Base-by-base conservation (phyloP, 192 early-diverging fungal species). In the Tieghemiomyces parasiticus region DNA sequence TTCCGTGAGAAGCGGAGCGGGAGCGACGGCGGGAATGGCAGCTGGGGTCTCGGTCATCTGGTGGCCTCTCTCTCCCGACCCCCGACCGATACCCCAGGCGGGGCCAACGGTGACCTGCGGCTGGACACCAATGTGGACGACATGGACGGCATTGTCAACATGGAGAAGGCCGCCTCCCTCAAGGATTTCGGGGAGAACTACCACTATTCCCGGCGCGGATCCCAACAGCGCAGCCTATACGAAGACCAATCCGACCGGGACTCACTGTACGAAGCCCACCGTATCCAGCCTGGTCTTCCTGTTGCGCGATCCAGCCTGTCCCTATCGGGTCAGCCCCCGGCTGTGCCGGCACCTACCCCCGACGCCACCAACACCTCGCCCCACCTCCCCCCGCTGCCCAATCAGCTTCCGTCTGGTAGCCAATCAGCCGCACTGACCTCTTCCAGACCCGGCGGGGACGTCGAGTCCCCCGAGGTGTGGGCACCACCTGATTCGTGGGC, bases 401-500 rank as follows among this genome's bases (percentile, higher is more conserved):
- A 16, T 34, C 13, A 25, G 31, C 1, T 16, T 42, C 50, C n/a
- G 22, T 61, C 24, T 20, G 63, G 46, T 29, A 38, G 44, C 3
- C 48, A 42, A 55, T 13, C 44, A 28, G n/a, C 10, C 16, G 32
- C 32, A 53, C 48, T 49, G 61, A 29, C 32, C 46, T 20, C 14
- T 33, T 25, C 26, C 45, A 3, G 35, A 59, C 50, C 34, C 45
- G 29, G 47, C 25, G 20, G 46, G 35, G 31, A 54, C 26, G n/a
- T 6, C 16, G 26, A 26, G 49, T 58, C 55, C 20, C 55, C 55
- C 22, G 81, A 81, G 56, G 50, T 67, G 14, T 86, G 84, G 84
- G 62, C 70, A 10, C 78, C 84, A 44, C 84, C 84, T 46, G 84
- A 86, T 54, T 81, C 77, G n/a, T 86, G 84, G 84, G 84, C 80